These are phyloP conservation scores for Vitellaria paradoxa DNA, from an alignment of 179 eudicot species.

Conservation along the genomic window DNA sequence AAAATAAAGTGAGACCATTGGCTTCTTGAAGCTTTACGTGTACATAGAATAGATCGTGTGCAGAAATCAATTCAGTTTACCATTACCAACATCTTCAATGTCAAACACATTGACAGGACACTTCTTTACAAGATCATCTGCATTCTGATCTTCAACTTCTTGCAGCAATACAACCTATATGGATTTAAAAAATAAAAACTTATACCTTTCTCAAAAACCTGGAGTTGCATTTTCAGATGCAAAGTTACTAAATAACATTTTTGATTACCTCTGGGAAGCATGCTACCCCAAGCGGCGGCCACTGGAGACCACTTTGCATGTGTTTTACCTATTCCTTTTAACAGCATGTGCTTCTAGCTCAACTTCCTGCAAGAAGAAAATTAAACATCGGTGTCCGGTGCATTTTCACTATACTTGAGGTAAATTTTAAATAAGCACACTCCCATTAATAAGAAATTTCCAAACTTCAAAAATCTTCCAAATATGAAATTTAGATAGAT, in stretches of 20 bases:
- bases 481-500: too few species aligned
- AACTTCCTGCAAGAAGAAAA: conserved; percentile 53
- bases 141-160: conserved; percentile 59
- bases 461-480: too few species aligned
- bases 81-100: conserved; percentile 81
- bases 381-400: too few species aligned
- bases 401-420: too few species aligned
- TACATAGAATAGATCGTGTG: too few species aligned
- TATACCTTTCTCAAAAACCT: neutral
- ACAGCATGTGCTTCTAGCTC: conserved; percentile 97
- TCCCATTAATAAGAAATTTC: too few species aligned
- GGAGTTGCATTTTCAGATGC: neutral
- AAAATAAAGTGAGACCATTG: neutral
- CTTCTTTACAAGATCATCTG: conserved; percentile 61
- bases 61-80: conserved; percentile 30
- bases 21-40: neutral
- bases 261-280: conserved; percentile 86
- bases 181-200: neutral
- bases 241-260: neutral
- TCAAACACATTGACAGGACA: conserved; percentile 87
- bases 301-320: conserved; percentile 99
- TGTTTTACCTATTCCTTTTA: conserved; percentile 84
- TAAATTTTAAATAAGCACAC: too few species aligned
- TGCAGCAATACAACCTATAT: conserved; percentile 65
- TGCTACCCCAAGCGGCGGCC: conserved; percentile 96